Percentiles rank a stretch among this genome's conserved stretches.
Conservation (phyloP, 768 basidiomycete genomes). For the Pleurotus citrinopileatus region DNA sequence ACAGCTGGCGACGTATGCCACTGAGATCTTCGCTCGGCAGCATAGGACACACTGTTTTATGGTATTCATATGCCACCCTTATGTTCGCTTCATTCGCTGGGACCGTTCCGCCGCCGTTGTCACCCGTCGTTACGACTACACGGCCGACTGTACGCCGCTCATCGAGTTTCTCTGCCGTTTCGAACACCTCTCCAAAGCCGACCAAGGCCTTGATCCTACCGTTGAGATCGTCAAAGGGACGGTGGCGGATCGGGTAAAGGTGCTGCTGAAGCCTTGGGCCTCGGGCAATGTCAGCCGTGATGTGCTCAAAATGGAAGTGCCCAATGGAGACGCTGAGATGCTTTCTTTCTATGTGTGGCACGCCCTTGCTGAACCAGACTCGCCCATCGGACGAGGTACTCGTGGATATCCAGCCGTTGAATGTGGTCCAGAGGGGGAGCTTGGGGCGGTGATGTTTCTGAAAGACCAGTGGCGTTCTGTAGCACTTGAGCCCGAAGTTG, state of each 20-base stretch:
- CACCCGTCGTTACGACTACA: conserved; percentile 21
- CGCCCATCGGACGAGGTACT: conserved; percentile 20
- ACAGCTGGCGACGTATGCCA: conserved; percentile 22
- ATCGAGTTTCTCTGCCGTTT: conserved; percentile 23
- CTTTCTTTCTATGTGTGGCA: neutral
- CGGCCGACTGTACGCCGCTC: conserved; percentile 11
- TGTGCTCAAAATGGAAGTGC: conserved; percentile 5
- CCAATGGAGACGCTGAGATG: neutral
- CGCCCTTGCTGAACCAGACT: neutral
- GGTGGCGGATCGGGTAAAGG: neutral
- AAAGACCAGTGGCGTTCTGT: conserved; percentile 28
- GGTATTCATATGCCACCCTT: conserved; percentile 20
- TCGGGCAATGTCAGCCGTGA: neutral
- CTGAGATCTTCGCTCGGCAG: conserved; percentile 20
- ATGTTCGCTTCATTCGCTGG: conserved; percentile 29
- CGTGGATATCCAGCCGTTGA: conserved; percentile 20
- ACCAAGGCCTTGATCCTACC: neutral
- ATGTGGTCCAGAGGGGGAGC: neutral
- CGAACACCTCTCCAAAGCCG: neutral
- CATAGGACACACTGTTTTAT: conserved; percentile 28
- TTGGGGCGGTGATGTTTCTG: conserved; percentile 20
- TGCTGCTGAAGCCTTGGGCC: neutral
- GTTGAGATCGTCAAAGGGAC: neutral
- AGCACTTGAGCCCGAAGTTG: conserved; percentile 17
- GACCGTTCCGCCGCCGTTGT: conserved; percentile 29